Base-by-base conservation (phyloP, 2,329 filamentous ascomycete species). In the Aplosporella prunicola region DNA sequence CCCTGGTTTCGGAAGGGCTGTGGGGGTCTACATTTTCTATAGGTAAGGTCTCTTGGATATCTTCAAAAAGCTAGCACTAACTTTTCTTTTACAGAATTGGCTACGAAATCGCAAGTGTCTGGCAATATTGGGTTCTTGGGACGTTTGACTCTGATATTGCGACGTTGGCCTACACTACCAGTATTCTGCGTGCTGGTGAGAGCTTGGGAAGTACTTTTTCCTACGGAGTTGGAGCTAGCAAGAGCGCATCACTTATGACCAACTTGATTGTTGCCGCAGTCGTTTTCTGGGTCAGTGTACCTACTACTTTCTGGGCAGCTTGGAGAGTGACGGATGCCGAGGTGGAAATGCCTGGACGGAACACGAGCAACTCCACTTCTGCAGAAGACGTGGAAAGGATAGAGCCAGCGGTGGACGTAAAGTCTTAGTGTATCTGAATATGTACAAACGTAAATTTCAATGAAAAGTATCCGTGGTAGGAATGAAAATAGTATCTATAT, bases 111-210 rank as follows among this genome's bases (percentile, higher is more conserved):
- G 10, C 20, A 13, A 17, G 30, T 9, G 70, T 70, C 54, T 70
- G 69, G 38, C 63, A 69, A 1, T 71, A 71, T 50, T 71, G 67
- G 66, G 49, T 69, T 10, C 55, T 71, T 1, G 69, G 66, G 3
- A 58, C 66, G 2, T 72, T 70, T 51, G 68, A 69, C 41, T 58
- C 68, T 40, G 67, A 72, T 32, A 52, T 71, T 5, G 65, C 69
- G 46, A 71, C 68, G 0, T 45, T 72, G n/a, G 67, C 69, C 0
- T 56, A 71, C 0, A 62, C 59, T 2, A 66, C 70, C 2, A 66
- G 66, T 1, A 51, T 71, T 2, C 52, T 72, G 4, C 56, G 68
- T 3, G 67, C 64, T 0, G 69, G 71, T 31, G 67, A 71, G 45
- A 67, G 64, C 0, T 41, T 71, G 3, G 68, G 69, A 0, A 66